Evolutionary conservation across 768 basidiomycete species (phyloP), one percentile per base, ranked within the genome.

Genomic region (Coprinopsis sp.): DNA sequence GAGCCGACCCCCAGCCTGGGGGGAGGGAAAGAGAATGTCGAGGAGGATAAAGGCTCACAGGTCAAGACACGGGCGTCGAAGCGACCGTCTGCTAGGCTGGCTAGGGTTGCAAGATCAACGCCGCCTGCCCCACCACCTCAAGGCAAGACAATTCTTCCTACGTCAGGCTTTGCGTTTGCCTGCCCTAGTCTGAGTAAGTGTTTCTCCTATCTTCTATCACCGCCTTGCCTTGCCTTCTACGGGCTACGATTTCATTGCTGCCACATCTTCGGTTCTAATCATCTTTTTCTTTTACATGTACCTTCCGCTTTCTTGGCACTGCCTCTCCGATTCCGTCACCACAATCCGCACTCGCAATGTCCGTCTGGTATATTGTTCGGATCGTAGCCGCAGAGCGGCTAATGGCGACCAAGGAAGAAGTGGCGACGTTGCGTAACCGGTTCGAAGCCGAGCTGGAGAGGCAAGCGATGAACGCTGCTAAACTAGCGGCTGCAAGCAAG

Each of bases 391-490:
- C 84, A 49, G 83, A 88, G 50, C 80, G 88, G 42, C 72, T 87
- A 53, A 64, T 76, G 43, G 75, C 79, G 36, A 85, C 82, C 4
- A 79, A 81, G 60, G 76, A 79, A 55, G 85, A 90, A 66, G 83
- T 86, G 30, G 66, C 76, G 4, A 66, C 69, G 44, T 69, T 90
- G 37, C 81, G 84, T 30, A 72, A 71, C 42, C 78, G 79, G 50
- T 87, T 91, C 55, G 84, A 88, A 62, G 73, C 68, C 13, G 90
- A 91, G 66, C 70, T 91, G 31, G 77, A 79, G 18, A 70, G 82
- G 28, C 86, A 90, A 57, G 81, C 84, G 2, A 71, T 73, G 11
- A 83, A 77, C 55, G 78, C 76, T 16, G 75, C 74, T 22, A 81
- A 79, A 54, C 65, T 78, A 49, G 75, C 75, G 1, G 70, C 73